These are phyloP conservation scores for Metschnikowia kofuensis DNA, from an alignment of 805 yeast species.

Conservation along the genomic window DNA sequence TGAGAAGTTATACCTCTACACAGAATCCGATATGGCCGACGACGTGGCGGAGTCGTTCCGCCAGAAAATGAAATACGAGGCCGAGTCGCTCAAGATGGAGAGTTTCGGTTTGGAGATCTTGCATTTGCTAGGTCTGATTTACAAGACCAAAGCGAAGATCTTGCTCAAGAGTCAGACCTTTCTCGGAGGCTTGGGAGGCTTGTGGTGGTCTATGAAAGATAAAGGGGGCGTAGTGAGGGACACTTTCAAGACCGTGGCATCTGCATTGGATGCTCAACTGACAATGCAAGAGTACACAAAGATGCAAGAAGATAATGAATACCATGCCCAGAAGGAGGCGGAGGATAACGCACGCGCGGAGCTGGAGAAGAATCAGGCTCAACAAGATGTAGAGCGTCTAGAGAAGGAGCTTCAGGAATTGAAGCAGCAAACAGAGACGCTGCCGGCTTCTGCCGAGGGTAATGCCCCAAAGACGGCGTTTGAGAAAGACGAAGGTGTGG, in stretches of 20 bases:
- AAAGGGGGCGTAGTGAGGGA: conserved; percentile 72
- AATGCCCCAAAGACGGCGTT: no score
- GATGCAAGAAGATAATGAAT: conserved; percentile 56
- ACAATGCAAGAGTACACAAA: conserved; percentile 72
- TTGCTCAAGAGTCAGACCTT: conserved; percentile 62
- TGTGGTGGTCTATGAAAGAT: conserved; percentile 67
- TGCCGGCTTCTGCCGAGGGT: no score
- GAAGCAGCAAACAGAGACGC: conserved; percentile 5
- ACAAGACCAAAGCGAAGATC: conserved; percentile 61
- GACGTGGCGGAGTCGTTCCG: conserved; percentile 51
- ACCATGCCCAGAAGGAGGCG: conserved; percentile 38
- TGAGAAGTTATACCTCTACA: conserved; percentile 41
- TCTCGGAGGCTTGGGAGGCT: conserved; percentile 61
- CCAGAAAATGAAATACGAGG: conserved; percentile 71
- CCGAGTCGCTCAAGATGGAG: conserved; percentile 76
- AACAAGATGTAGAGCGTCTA: conserved; percentile 24
- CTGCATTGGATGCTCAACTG: conserved; percentile 75
- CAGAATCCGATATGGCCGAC: conserved; percentile 43
- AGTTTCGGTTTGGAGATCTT: conserved; percentile 82
- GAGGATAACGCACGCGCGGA: conserved; percentile 29
- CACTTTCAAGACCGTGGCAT: conserved; percentile 64
- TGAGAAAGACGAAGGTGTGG: no score
- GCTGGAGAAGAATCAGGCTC: conserved; percentile 4
- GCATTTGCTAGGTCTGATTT: conserved; percentile 70
- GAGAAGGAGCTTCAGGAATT: conserved; percentile 16